phyloP scores from a whole-genome alignment of 83 land plant genomes.

The Thuja plicata region DNA sequence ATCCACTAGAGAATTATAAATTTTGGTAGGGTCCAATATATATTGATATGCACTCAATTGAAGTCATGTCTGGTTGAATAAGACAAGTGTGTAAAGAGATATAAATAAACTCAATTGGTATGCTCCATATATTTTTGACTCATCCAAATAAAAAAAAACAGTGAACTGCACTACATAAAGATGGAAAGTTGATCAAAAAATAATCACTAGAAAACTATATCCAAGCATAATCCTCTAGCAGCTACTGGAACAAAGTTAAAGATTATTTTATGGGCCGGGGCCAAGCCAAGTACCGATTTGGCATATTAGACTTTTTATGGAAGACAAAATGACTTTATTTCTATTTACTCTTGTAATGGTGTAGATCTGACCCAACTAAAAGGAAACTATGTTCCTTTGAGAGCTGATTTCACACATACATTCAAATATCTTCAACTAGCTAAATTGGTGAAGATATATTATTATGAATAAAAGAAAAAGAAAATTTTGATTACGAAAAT shows the following conservation, averaged over 20 bases:
- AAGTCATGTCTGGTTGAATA: not conserved
- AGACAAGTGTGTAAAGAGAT: not conserved
- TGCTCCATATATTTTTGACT: not conserved
- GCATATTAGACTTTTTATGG: not conserved
- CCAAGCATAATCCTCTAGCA: not conserved
- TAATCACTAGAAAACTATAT: not conserved
- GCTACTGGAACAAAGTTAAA: not conserved
- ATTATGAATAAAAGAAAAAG: too few relatives aligned
- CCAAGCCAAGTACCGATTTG: not conserved
- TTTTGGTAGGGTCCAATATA: not conserved
- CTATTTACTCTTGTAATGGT: not conserved
- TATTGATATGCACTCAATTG: not conserved
- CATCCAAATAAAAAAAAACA: not conserved
- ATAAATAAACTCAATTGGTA: not conserved
- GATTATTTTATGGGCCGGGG: not conserved
- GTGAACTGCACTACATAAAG: not conserved
- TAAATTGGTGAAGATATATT: too few relatives aligned
- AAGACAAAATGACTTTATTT: too few relatives aligned
- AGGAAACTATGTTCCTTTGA: too few relatives aligned
- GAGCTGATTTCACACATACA: too few relatives aligned
- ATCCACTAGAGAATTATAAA: not conserved
- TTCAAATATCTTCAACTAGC: too few relatives aligned
- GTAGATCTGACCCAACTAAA: too few relatives aligned
- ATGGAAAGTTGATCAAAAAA: not conserved
- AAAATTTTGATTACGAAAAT: too few relatives aligned